Percentiles rank a stretch among this genome's conserved stretches.
Evolutionary conservation across 495 filamentous ascomycete species (phyloP).

Genomic region (Annulohypoxylon maeteangense): DNA sequence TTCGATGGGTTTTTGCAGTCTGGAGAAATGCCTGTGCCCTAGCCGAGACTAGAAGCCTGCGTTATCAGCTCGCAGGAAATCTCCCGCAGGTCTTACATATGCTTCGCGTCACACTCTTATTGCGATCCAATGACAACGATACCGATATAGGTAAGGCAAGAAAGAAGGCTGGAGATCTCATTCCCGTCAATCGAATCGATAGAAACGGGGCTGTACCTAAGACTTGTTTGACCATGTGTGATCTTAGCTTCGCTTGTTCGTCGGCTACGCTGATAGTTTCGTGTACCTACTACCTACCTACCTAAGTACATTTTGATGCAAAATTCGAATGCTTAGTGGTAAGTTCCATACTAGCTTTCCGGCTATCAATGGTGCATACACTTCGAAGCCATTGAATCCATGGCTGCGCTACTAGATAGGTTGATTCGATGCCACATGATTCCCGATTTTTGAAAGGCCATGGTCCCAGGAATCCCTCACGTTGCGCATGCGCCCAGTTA

Average conservation of each 20-base stretch:
- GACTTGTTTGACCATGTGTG: constrained; percentile 26
- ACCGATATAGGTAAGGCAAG: constrained; percentile 20
- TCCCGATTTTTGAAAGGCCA: constrained; percentile 32
- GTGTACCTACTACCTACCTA: constrained; percentile 29
- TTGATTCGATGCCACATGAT: constrained; percentile 33
- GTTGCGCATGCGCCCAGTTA: constrained; percentile 34
- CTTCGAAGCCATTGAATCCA: constrained; percentile 15
- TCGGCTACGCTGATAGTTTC: constrained; percentile 20
- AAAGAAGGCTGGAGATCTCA: constrained; percentile 14
- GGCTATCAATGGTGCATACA: constrained; percentile 13
- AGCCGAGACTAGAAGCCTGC: constrained; percentile 31
- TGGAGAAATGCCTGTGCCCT: constrained; percentile 23
- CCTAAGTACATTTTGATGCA: neutral
- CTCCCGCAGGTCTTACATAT: constrained; percentile 15
- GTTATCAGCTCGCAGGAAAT: constrained; percentile 36
- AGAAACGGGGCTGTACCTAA: constrained; percentile 15
- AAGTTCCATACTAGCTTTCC: constrained; percentile 20
- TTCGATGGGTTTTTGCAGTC: constrained; percentile 13
- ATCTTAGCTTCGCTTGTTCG: constrained; percentile 27
- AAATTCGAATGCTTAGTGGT: constrained; percentile 5
- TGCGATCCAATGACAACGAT: constrained; percentile 24
- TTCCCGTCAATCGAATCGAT: constrained; percentile 25
- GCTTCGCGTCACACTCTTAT: constrained; percentile 23
- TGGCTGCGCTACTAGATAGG: constrained; percentile 25
- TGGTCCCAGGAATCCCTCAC: constrained; percentile 39